Percentiles rank a stretch among this genome's conserved stretches.
These are phyloP conservation scores for Blastobotrys petasosporus DNA, from an alignment of 1,139 yeast species.

Conservation along the genomic window DNA sequence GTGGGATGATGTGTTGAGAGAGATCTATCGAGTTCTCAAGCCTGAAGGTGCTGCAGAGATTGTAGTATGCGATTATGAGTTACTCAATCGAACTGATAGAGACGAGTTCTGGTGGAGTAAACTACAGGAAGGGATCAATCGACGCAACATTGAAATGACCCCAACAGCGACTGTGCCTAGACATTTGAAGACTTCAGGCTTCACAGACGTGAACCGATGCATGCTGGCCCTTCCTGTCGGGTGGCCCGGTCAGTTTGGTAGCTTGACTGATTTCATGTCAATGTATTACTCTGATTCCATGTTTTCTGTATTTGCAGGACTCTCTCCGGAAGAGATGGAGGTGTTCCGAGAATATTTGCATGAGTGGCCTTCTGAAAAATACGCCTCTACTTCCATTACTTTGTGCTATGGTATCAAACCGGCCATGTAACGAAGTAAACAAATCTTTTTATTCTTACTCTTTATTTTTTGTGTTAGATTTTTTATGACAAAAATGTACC, in stretches of 20 bases:
- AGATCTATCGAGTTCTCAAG: constrained; percentile 36
- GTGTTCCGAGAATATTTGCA: constrained; percentile 4
- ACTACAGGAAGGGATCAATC: constrained; percentile 23
- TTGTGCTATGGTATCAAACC: constrained; percentile 26
- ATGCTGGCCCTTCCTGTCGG: constrained; percentile 29
- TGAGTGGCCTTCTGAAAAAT: background rate
- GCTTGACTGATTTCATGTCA: constrained; percentile 28
- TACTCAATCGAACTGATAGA: constrained; percentile 22
- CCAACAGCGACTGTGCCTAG: constrained; percentile 28
- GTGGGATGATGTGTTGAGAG: constrained; percentile 35
- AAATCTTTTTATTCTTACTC: background rate
- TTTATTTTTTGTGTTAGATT: background rate
- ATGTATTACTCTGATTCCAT: constrained; percentile 28
- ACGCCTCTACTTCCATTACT: constrained; percentile 12
- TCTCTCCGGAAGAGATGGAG: constrained; percentile 23
- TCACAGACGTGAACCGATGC: constrained; percentile 27
- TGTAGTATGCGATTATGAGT: constrained; percentile 29
- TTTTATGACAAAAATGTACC: background rate
- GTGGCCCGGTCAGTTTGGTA: constrained; percentile 33
- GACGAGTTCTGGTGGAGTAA: constrained; percentile 26
- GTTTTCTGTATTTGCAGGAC: constrained; percentile 24
- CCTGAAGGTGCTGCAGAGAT: constrained; percentile 39
- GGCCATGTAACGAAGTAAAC: background rate
- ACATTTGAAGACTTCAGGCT: constrained; percentile 31
- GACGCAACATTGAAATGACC: constrained; percentile 30